Base-by-base conservation (phyloP, 208 protist species). In the Crithidia sp. region DNA sequence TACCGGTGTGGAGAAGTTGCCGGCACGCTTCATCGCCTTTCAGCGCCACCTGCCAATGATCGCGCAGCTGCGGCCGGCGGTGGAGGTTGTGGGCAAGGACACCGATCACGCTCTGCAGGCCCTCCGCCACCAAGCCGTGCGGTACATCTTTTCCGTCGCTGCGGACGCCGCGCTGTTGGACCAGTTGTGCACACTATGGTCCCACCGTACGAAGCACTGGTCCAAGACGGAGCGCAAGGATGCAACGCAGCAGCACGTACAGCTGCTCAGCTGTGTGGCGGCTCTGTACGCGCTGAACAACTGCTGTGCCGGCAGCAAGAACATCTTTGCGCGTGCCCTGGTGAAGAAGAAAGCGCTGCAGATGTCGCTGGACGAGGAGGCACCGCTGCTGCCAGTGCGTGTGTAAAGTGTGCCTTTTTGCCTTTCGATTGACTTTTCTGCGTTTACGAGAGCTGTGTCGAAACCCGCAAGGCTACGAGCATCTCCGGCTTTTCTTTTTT, bases 261-360 rank as follows among this genome's bases (percentile, higher is more conserved):
- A 68, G 17, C 58, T 95, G 12, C 57, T 93, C 12, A 37, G 45
- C 7, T 88, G 85, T 40, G 83, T 80, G 4, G 68, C 76, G 0
- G 68, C 80, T 12, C 45, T 95, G 4, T 83, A 85, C 37, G 88
- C 87, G 16, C 67, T 89, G 17, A 68, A 87, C 55, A 92, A 92
- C 69, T 85, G 67, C 66, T 87, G 81, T 49, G 59, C 74, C 2
- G 43, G 43, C 19, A 77, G 79, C 66, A 56, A 72, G 37, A 39
- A 74, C 12, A 43, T 72, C 16, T 88, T 95, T 71, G 75, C 79
- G 1, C 55, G 67, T 43, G 19, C 82, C 7, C 60, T 90, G 2
- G 58, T 76, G 36, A 74, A 88, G 43, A 53, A 65, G 5, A 81
- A 79, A 13, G 49, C 72, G 39, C 53, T 88, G 37, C 49, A 76